Evolutionary conservation across 1,284 basidiomycete species (phyloP).

Genomic region (Trametes polyzona): DNA sequence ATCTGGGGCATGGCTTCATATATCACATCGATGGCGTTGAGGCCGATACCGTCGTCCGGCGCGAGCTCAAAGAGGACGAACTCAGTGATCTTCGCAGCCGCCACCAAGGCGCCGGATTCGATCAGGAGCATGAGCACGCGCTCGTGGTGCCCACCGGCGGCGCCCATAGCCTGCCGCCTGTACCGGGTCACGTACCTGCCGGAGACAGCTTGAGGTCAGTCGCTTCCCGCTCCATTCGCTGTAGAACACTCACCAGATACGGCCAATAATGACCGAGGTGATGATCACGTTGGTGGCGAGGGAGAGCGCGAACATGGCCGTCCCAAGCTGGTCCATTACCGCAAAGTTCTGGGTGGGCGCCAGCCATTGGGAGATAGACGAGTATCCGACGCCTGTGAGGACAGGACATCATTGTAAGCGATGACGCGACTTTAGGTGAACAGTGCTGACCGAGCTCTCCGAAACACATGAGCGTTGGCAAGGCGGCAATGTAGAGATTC

Average conservation of each 20-base stretch:
- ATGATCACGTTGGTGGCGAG: background rate
- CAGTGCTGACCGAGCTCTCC: background rate
- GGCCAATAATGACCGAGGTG: background rate
- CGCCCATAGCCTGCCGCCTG: background rate
- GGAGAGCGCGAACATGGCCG: slow-evolving; percentile 1
- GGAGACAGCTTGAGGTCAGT: background rate
- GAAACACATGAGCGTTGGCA: background rate
- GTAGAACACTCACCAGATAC: background rate
- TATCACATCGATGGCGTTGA: slow-evolving; percentile 15
- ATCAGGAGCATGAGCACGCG: slow-evolving; percentile 10
- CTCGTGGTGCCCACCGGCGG: background rate
- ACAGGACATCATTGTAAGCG: background rate
- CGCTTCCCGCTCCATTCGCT: background rate
- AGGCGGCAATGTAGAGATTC: background rate
- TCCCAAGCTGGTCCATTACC: background rate
- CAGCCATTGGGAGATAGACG: background rate
- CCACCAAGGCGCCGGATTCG: slow-evolving; percentile 13
- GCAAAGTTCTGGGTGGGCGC: background rate
- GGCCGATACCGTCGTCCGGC: slow-evolving; percentile 9
- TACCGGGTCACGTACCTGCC: background rate
- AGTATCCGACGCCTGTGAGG: background rate
- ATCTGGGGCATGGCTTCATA: slow-evolving; percentile 16
- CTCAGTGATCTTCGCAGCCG: slow-evolving; percentile 12
- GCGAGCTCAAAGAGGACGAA: slow-evolving; percentile 12
- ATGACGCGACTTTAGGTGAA: background rate